A percentile compares a stretch with the other conserved stretches of the same genome.
These are phyloP conservation scores for Euphrasia arctica DNA, from an alignment of 305 asterid genomes.

Conservation along the genomic window DNA sequence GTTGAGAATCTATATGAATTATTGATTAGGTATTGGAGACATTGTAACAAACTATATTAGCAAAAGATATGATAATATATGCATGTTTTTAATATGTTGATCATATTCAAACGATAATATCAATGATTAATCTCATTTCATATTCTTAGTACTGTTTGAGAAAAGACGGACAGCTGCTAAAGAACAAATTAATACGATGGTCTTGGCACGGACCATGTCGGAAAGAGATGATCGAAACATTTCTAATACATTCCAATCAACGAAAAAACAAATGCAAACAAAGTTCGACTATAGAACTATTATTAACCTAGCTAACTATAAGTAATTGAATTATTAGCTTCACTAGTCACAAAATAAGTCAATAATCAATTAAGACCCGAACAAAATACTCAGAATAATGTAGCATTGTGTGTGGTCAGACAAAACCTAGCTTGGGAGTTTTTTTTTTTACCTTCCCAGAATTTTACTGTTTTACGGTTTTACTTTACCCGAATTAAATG, in stretches of 20 bases:
- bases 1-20: slow-evolving; percentile 1
- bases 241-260: neutral
- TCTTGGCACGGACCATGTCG: neutral
- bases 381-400: neutral
- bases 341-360: too few relatives aligned
- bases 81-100: slow-evolving; percentile 12
- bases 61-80: slow-evolving; percentile 16
- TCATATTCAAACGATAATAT: slow-evolving; percentile 19
- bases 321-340: too few relatives aligned
- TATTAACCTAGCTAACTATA: neutral
- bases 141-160: neutral
- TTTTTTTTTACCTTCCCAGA: too few relatives aligned
- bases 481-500: neutral
- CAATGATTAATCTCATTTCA: neutral
- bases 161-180: neutral
- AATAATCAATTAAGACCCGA: too few relatives aligned
- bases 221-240: neutral
- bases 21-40: slow-evolving; percentile 26
- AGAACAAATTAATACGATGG: neutral
- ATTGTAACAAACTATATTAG: slow-evolving; percentile 18
- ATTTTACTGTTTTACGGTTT: neutral
- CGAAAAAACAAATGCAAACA: neutral
- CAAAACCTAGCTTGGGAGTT: too few relatives aligned
- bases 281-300: neutral
- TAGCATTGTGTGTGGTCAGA: neutral